Conservation (phyloP, 345 rosid species). For the Iberis pinnata region DNA sequence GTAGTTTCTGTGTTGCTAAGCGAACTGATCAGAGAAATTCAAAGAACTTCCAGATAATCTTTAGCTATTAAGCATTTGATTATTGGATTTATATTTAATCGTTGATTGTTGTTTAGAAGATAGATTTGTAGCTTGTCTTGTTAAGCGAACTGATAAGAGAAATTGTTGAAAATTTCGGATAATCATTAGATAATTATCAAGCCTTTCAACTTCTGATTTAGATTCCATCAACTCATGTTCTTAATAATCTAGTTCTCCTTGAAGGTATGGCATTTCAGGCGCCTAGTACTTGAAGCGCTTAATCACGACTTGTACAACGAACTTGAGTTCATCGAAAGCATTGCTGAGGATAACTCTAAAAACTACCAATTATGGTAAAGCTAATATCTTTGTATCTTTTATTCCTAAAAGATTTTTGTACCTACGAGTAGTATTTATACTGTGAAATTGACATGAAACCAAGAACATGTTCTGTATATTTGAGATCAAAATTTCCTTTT, state of each 20-base stretch:
- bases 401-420: neutral
- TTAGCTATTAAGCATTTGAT: no score
- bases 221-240: neutral
- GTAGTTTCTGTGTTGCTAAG: no score
- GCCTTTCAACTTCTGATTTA: neutral
- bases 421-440: no score
- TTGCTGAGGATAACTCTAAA: conserved; percentile 65
- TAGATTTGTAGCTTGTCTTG: no score
- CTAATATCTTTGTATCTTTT: neutral
- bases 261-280: conserved; percentile 96
- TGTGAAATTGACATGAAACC: no score
- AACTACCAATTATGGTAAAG: conserved; percentile 89
- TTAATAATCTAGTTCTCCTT: conserved; percentile 3
- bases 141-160: no score
- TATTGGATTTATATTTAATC: no score
- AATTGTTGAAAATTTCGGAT: no score
- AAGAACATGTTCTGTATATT: neutral
- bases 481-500: conserved; percentile 3
- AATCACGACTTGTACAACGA: conserved; percentile 42
- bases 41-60: no score
- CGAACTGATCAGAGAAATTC: no score
- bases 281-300: conserved; percentile 53
- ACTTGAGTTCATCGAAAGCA: conserved; percentile 45
- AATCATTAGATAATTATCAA: no score
- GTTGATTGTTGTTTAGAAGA: no score